phyloP scores from a whole-genome alignment of 2,329 filamentous ascomycete species.

The Ascochyta pisi region DNA sequence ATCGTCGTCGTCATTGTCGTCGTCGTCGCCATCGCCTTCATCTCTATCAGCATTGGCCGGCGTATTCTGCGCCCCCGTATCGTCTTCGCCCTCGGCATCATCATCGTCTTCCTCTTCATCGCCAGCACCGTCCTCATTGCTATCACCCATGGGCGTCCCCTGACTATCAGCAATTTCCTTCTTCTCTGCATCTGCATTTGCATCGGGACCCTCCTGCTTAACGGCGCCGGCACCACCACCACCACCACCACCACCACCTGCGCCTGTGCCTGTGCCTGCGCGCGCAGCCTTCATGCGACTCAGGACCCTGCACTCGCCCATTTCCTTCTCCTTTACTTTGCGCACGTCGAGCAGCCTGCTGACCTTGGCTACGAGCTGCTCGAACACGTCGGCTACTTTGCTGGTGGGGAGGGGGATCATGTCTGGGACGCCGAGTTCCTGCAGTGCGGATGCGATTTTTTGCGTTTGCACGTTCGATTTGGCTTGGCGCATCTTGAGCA shows the following conservation, averaged over 20 bases:
- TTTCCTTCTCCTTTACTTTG: constrained; percentile 78
- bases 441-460: constrained; percentile 75
- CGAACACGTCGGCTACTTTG: constrained; percentile 74
- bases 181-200: background rate
- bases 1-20: background rate
- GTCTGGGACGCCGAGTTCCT: constrained; percentile 73
- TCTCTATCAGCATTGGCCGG: constrained; percentile 18
- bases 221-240: constrained; percentile 7
- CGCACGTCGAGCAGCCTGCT: constrained; percentile 73
- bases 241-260: no score
- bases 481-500: constrained; percentile 78
- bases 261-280: constrained; percentile 19
- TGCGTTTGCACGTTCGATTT: constrained; percentile 78
- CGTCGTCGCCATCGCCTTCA: constrained; percentile 44
- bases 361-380: constrained; percentile 72
- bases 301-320: constrained; percentile 63
- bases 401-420: constrained; percentile 77
- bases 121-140: constrained; percentile 39
- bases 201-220: constrained; percentile 15
- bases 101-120: constrained; percentile 34
- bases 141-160: constrained; percentile 35
- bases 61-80: constrained; percentile 6
- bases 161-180: constrained; percentile 29
- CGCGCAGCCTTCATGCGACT: constrained; percentile 47
- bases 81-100: constrained; percentile 24